These are phyloP conservation scores for Spiraea crenata DNA, from an alignment of 331 rosid genomes.

Conservation along the genomic window DNA sequence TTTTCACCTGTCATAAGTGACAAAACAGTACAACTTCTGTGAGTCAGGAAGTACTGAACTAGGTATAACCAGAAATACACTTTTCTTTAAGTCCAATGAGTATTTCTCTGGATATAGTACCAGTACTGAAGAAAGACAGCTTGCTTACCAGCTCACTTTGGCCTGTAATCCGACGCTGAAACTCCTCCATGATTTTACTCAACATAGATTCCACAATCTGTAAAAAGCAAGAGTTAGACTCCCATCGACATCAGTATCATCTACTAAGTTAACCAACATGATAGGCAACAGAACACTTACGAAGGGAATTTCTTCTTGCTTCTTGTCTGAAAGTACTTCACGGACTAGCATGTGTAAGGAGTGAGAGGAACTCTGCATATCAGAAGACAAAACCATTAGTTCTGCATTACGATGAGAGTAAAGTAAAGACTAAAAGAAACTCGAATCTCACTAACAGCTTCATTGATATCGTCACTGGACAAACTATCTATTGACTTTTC, in stretches of 20 bases:
- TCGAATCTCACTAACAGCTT: constrained; percentile 52
- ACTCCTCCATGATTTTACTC: constrained; percentile 71
- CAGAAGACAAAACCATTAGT: constrained; percentile 20
- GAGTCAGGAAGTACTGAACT: not conserved
- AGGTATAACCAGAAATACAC: too few species aligned
- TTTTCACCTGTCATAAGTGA: constrained; percentile 43
- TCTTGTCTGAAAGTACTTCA: constrained; percentile 59
- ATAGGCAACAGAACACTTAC: constrained; percentile 43
- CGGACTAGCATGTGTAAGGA: constrained; percentile 54
- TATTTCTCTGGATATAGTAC: not conserved
- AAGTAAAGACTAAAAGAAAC: constrained; percentile 14
- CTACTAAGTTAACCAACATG: not conserved
- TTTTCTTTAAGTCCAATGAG: too few species aligned
- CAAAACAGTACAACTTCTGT: not conserved
- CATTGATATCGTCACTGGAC: constrained; percentile 42
- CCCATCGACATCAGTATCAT: not conserved
- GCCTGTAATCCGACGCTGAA: constrained; percentile 53
- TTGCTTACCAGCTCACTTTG: constrained; percentile 46
- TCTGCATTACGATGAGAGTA: constrained; percentile 7
- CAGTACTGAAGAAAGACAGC: constrained; percentile 10
- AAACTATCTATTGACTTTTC: constrained; percentile 47
- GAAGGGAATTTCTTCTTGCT: constrained; percentile 79
- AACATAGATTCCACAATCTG: constrained; percentile 78
- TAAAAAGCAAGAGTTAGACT: constrained; percentile 6
- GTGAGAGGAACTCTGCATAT: constrained; percentile 53